Percentiles rank a stretch among this genome's conserved stretches.
These are phyloP conservation scores for Cupressus sempervirens DNA, from an alignment of 75 land plant genomes.

Conservation along the genomic window DNA sequence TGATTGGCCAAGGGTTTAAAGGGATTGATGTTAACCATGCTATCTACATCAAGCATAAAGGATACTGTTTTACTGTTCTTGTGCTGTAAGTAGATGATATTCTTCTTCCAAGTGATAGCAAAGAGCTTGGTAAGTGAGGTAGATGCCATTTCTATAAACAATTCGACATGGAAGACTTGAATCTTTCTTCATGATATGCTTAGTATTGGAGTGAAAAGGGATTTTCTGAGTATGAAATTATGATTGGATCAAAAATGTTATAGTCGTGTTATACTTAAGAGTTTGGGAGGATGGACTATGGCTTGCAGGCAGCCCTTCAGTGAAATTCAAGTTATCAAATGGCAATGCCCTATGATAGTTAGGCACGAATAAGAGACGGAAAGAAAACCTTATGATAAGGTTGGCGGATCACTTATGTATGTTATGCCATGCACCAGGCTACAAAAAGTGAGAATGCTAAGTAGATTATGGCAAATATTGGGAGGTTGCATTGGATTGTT, in stretches of 20 bases:
- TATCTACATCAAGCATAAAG: not conserved
- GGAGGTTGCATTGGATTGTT: not conserved
- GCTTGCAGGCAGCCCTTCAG: not conserved
- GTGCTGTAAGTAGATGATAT: constrained; percentile 10
- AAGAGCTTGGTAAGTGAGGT: not conserved
- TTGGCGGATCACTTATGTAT: constrained; percentile 13
- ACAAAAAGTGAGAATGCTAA: not conserved
- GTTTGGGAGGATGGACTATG: not conserved
- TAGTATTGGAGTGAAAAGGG: not conserved
- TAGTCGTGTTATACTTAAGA: not conserved
- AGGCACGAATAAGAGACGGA: constrained; percentile 6
- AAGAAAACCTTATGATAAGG: constrained; percentile 8
- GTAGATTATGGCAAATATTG: not conserved
- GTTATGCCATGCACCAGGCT: not conserved
- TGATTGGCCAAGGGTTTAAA: not conserved
- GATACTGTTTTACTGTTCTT: not conserved
- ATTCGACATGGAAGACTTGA: constrained; percentile 17
- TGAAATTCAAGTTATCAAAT: not conserved
- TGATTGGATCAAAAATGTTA: not conserved
- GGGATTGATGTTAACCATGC: not conserved
- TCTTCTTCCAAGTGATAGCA: not conserved
- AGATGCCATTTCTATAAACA: not conserved
- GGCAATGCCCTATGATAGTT: not conserved
- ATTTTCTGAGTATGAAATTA: not conserved
- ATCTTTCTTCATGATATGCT: not conserved